Evolutionary conservation across 306 rosid species (phyloP).

Genomic region (Ormosia emarginata): DNA sequence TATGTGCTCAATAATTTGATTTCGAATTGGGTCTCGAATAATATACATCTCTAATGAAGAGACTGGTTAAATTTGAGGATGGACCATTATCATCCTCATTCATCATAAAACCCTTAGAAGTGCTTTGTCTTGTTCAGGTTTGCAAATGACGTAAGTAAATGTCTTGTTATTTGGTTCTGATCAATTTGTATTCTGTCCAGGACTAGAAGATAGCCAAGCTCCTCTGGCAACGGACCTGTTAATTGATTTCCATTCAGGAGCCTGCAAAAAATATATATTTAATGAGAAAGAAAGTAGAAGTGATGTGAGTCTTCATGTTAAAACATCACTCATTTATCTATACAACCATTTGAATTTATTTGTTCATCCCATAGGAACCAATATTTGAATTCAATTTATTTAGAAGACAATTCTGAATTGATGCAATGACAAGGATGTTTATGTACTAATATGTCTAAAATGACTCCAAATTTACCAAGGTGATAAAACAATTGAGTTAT

Average conservation of each 20-base stretch:
- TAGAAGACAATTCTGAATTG: slow-evolving; percentile 1
- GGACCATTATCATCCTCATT: too few relatives aligned
- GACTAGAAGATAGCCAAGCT: slow-evolving; percentile 72
- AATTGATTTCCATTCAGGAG: slow-evolving; percentile 79
- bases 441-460: neutral
- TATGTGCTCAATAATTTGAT: too few relatives aligned
- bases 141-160: slow-evolving; percentile 71
- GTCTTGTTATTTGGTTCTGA: slow-evolving; percentile 66
- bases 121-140: slow-evolving; percentile 54
- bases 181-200: slow-evolving; percentile 75
- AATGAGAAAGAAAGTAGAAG: neutral
- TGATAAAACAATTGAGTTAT: neutral
- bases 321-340: neutral
- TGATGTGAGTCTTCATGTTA: neutral
- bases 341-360: neutral
- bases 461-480: neutral
- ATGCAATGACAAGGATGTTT: slow-evolving; percentile 10
- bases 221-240: slow-evolving; percentile 76
- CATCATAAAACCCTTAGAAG: slow-evolving; percentile 64
- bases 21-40: too few relatives aligned
- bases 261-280: slow-evolving; percentile 36
- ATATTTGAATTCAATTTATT: neutral
- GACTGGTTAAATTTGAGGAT: too few relatives aligned
- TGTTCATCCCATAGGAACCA: neutral
- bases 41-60: too few relatives aligned